Percentiles rank a stretch among this genome's conserved stretches.
Evolutionary conservation across 2,329 filamentous ascomycete species (phyloP).

Genomic region (Cryphonectria japonica): DNA sequence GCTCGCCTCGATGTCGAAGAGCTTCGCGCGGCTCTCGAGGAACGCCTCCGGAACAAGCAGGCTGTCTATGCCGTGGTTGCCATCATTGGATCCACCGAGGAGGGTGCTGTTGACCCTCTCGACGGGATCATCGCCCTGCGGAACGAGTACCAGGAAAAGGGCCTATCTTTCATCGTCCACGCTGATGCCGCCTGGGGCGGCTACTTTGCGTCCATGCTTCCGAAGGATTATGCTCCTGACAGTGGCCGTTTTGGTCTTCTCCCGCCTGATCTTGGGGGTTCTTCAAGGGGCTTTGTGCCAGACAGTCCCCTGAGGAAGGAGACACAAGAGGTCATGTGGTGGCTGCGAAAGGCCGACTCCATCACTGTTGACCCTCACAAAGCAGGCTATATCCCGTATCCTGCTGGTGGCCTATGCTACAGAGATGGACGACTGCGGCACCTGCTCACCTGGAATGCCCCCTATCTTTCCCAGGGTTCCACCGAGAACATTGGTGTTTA

Average conservation of each 20-base stretch:
- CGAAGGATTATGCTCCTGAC: slow-evolving; percentile 37
- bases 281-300: slow-evolving; percentile 38
- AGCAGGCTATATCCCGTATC: slow-evolving; percentile 51
- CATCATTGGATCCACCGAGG: slow-evolving; percentile 52
- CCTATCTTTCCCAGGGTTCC: slow-evolving; percentile 47
- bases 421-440: slow-evolving; percentile 48
- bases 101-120: slow-evolving; percentile 50
- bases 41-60: slow-evolving; percentile 36
- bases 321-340: slow-evolving; percentile 45
- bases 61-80: slow-evolving; percentile 49
- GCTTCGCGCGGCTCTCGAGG: slow-evolving; percentile 39
- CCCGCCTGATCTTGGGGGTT: not conserved
- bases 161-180: slow-evolving; percentile 51
- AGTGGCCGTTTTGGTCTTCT: slow-evolving; percentile 33
- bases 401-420: slow-evolving; percentile 49
- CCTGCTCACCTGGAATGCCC: slow-evolving; percentile 49
- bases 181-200: slow-evolving; percentile 55
- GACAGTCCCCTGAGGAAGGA: slow-evolving; percentile 40
- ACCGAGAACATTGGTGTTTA: slow-evolving; percentile 30
- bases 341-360: slow-evolving; percentile 46
- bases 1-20: slow-evolving; percentile 43
- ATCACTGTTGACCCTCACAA: slow-evolving; percentile 55
- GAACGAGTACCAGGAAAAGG: slow-evolving; percentile 44
- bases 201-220: slow-evolving; percentile 52
- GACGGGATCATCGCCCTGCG: slow-evolving; percentile 44